Conservation (phyloP, 306 rosid genomes). For the Hippophae tibetana region DNA sequence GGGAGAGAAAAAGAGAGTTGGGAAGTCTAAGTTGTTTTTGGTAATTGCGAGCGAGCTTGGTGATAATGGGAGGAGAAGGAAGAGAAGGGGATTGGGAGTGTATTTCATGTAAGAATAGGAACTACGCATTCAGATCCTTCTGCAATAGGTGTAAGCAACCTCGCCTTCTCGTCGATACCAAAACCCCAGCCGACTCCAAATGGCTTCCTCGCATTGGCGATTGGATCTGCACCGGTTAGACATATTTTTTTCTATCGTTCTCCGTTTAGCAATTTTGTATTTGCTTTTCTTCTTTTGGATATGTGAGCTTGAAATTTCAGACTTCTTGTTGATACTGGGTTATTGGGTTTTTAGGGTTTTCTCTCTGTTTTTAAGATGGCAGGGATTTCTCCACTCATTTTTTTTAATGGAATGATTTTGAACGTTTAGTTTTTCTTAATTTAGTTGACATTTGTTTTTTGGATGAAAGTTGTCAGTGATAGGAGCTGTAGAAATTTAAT, state of each 20-base stretch:
- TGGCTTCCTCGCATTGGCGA: constrained; percentile 97
- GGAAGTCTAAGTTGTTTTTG: too few relatives aligned
- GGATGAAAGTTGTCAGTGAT: too few relatives aligned
- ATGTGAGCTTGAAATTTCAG: background rate
- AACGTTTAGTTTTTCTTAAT: too few relatives aligned
- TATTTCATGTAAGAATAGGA: constrained; percentile 71
- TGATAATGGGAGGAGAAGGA: constrained; percentile 62
- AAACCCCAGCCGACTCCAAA: constrained; percentile 90
- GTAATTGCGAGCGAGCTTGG: too few relatives aligned
- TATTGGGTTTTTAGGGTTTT: too few relatives aligned
- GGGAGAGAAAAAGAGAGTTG: too few relatives aligned
- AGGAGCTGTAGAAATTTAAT: too few relatives aligned
- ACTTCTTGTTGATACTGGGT: too few relatives aligned
- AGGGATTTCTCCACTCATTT: too few relatives aligned
- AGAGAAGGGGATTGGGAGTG: constrained; percentile 99
- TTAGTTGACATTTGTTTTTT: too few relatives aligned
- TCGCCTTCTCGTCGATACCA: constrained; percentile 78
- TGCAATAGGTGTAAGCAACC: constrained; percentile 96
- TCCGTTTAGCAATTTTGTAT: background rate
- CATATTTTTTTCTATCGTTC: background rate
- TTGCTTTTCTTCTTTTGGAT: background rate
- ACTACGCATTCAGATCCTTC: constrained; percentile 96
- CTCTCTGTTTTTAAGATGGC: too few relatives aligned
- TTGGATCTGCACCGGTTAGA: constrained; percentile 96
- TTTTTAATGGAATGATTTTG: too few relatives aligned